Evolutionary conservation across 176 grass and related monocot genomes (phyloP), one percentile per base, ranked within the genome.

Genomic region (Hsuehochloa calcarea): DNA sequence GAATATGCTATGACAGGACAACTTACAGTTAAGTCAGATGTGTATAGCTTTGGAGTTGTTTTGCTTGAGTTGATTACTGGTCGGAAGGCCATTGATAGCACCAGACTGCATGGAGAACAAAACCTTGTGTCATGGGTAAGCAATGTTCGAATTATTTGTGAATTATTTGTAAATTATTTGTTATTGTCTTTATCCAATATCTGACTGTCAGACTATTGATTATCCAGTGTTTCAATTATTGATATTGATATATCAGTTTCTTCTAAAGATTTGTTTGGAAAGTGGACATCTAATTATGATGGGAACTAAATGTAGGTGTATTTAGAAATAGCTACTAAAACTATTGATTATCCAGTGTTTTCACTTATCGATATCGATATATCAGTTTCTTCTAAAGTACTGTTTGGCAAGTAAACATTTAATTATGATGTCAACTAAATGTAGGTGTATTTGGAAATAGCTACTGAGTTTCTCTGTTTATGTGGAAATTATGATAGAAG

Each of bases 1-100:
- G 94, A 96, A 72, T 96, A 96, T 85, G 94, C 94, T 72, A 96
- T 96, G 94, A 96, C 94, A 37, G 94, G 94, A 82, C 94, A 96
- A 74, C 86, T 96, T 55, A 96, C 94, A 19, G 81, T 88, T 51
- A 93, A 91, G 80, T 96, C 94, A 49, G 94, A 96, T 85, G 91
- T 96, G 25, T 96, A 93, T 68, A 96, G 94, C 85, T 93, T 96
- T 65, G 94, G 94, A 58, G 91, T 96, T 74, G 94, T 96, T 82
- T 87, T 96, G 76, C 92, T 96, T 80, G 94, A 96, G 87, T 86
- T 96, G 71, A 96, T 96, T 87, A 96, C 94, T 80, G 94, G 94
- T 39, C 91, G 94, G 19, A 88, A 79, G 86, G 88, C 89, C 80
- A 93, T 96, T 71, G 94, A 96, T 69, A 80, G 54, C 81, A 90